Evolutionary conservation across 129 eudicot species (phyloP), one percentile per base, ranked within the genome.

Genomic region (Flaveria robusta): DNA sequence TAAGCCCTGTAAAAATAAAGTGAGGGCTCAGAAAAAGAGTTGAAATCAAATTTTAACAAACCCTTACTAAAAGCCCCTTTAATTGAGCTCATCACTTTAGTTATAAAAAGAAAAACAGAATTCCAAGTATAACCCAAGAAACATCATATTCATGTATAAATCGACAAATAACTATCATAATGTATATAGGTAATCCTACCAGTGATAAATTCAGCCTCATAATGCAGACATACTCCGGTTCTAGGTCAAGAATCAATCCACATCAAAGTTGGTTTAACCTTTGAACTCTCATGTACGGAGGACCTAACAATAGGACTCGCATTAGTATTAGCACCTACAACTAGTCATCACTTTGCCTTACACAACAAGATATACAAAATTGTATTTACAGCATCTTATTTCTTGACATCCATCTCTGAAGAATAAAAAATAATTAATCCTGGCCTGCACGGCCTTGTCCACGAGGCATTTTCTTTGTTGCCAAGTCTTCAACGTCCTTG

Each of bases 391-490:
- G 66, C 37, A 50, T 52, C 56, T 15, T 16, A 37, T 13, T 39
- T 51, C 65, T 58, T 34, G 11, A 23, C 18, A 14, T 70, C 49
- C 12, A 15, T 50, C 31, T 59, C 16, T 59, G 19, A 59, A 24
- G 18, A 42, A 43, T 12, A 23, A 66, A 20, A 50, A 39, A 58
- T n/a, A 27, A 39, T 49, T 12, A 27, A 66, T 85, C 89, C 80
- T 78, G 72, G 7, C 80, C 5, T 22, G 96, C 96, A 3, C 87
- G 87, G 19, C 98, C 98, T 77, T 81, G 86, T 31, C 90, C 96
- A 59, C 90, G 87, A 1, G 98, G 96, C 96, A 93, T 93, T 78
- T 93, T 93, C 90, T 86, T 90, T n/a, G 98, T 50, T 46, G 77
- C 84, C 52, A 77, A 52, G 83, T 94, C 98, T 84, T 94, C 97